Evolutionary conservation across 192 early-diverging fungal species (phyloP), one percentile per base, ranked within the genome.

Genomic region (Martensiomyces pterosporus): DNA sequence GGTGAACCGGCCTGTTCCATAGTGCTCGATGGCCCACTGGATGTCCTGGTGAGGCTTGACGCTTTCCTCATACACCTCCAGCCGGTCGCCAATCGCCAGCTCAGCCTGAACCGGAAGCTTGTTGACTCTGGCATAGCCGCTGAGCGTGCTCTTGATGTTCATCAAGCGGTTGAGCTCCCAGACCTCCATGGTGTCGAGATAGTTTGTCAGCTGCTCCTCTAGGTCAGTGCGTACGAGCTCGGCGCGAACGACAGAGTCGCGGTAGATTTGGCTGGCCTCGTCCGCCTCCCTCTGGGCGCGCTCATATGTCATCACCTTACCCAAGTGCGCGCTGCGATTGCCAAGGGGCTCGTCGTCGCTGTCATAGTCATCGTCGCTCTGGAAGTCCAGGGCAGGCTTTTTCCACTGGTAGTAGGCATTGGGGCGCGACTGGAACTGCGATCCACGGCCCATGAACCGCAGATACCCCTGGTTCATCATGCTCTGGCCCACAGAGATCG

Each of bases 31-130:
- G 32, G 81, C 78, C 64, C 78, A 87, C 44, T 87, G 84, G 29
- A 89, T 80, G 51, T 89, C 87, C 43, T 85, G 79, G 37, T 80
- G 70, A n/a, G 87, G 85, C 59, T 82, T 81, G n/a, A 89, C 60
- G 15, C 85, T 83, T 64, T 89, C 84, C 18, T 87, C 85, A 21
- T 81, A 80, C 2, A 81, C 80, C 14, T 79, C 66, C 52, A 84
- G 73, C 4, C 80, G 59, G 47, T 77, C 67, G 29, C 56, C 48
- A 33, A 63, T 67, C n/a, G 59, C 45, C 36, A 71, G 55, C 52
- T 55, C 67, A 22, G 60, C 67, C 27, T 52, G 59, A 19, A 71
- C 47, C 1, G 60, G 67, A 18, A 45, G 54, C 56, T 62, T 63
- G 55, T 41, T 48, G 38, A 67, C 53, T 18, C 60, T 49, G 14